Evolutionary conservation across 352 stramenopile species (phyloP).

Genomic region (Globisporangium echinulatum): DNA sequence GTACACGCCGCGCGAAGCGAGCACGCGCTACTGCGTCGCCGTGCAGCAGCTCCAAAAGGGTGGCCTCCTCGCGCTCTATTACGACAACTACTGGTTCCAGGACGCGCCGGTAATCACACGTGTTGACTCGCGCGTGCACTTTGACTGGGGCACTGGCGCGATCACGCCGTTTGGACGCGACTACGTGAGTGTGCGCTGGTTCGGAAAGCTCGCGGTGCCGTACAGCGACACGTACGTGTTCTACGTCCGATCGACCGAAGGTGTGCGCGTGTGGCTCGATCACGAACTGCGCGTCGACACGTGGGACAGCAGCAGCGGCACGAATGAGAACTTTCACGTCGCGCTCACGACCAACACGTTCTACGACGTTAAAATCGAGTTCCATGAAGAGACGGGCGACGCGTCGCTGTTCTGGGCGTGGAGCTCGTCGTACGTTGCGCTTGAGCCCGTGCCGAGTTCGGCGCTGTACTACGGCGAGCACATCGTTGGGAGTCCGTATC

Average conservation of each 20-base stretch:
- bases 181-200: slow-evolving; percentile 94
- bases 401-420: slow-evolving; percentile 87
- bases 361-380: slow-evolving; percentile 95
- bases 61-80: slow-evolving; percentile 90
- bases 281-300: slow-evolving; percentile 90
- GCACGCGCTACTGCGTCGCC: slow-evolving; percentile 80
- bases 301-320: slow-evolving; percentile 66
- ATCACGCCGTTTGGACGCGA: slow-evolving; percentile 93
- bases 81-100: slow-evolving; percentile 95
- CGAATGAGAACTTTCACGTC: slow-evolving; percentile 62
- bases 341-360: slow-evolving; percentile 60
- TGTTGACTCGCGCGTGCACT: slow-evolving; percentile 82
- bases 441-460: slow-evolving; percentile 76
- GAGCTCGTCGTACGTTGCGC: slow-evolving; percentile 87
- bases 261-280: slow-evolving; percentile 90
- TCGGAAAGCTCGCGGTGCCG: slow-evolving; percentile 87
- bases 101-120: slow-evolving; percentile 83
- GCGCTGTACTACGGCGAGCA: slow-evolving; percentile 86
- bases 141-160: slow-evolving; percentile 85
- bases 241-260: slow-evolving; percentile 90
- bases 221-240: slow-evolving; percentile 89
- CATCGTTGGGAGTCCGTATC: slow-evolving; percentile 92
- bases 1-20: slow-evolving; percentile 74
- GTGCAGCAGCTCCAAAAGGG: slow-evolving; percentile 90
- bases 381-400: slow-evolving; percentile 89